Conservation (phyloP, 108 stramenopile species). For the Pseudonitzschia pungens region DNA sequence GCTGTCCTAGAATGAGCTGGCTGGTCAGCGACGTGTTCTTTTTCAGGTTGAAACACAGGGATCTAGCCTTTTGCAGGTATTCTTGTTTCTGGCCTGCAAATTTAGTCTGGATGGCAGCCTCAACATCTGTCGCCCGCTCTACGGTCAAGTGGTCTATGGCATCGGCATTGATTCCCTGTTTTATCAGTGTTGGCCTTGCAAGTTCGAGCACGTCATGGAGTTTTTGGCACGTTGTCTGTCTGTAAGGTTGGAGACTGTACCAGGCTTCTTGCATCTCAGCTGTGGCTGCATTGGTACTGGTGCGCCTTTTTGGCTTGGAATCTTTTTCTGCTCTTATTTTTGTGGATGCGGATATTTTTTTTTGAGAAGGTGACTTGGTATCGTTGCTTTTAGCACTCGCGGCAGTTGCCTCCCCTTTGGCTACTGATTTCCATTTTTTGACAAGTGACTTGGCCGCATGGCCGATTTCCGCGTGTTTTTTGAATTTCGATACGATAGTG, state of each 20-base stretch:
- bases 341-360: background rate
- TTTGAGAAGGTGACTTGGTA: background rate
- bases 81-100: conserved; percentile 42
- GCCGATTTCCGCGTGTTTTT: conserved; percentile 57
- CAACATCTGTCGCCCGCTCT: conserved; percentile 70
- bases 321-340: conserved; percentile 17
- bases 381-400: conserved; percentile 11
- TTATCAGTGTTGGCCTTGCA: conserved; percentile 49
- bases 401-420: conserved; percentile 35
- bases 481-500: conserved; percentile 76
- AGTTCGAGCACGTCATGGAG: conserved; percentile 52
- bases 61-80: conserved; percentile 78
- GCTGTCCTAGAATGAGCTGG: conserved; percentile 65
- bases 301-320: conserved; percentile 33
- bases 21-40: conserved; percentile 66
- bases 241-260: conserved; percentile 56
- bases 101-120: conserved; percentile 57
- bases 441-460: conserved; percentile 65
- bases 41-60: conserved; percentile 83
- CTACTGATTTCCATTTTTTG: conserved; percentile 87
- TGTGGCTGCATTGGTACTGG: conserved; percentile 17
- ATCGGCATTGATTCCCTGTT: conserved; percentile 66
- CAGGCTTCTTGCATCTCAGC: conserved; percentile 52
- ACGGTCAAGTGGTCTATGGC: conserved; percentile 62
- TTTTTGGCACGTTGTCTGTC: conserved; percentile 74